Conservation (phyloP, 1,139 yeast species). For the Protomyces inouyei region DNA sequence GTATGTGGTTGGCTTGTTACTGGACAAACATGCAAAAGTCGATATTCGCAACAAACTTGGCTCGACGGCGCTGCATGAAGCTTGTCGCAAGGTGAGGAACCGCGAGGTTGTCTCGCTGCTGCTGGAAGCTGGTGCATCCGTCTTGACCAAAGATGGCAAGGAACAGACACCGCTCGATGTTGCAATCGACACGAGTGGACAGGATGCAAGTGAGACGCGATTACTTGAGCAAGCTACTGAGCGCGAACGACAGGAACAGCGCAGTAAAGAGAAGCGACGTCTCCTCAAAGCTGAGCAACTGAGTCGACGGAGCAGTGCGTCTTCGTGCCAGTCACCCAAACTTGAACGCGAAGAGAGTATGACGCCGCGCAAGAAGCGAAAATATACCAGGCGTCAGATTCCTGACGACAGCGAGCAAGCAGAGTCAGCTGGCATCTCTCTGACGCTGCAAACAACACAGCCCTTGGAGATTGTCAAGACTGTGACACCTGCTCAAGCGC, state of each 20-base stretch:
- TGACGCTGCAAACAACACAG: not conserved
- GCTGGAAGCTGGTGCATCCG: slow-evolving; percentile 21
- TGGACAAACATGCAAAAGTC: slow-evolving; percentile 12
- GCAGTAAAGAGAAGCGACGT: not conserved
- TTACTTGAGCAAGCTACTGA: not conserved
- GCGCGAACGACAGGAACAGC: not conserved
- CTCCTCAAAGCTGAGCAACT: not conserved
- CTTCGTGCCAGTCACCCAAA: not conserved
- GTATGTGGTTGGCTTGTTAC: slow-evolving; percentile 11
- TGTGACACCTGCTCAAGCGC: not conserved
- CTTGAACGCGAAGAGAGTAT: not conserved
- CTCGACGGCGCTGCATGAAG: slow-evolving; percentile 18
- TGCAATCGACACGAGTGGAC: not conserved
- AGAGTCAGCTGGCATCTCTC: not conserved
- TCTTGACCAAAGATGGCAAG: not conserved
- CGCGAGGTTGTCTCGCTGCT: slow-evolving; percentile 11
- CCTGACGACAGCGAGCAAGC: not conserved
- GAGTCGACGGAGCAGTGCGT: not conserved
- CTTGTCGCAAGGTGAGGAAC: slow-evolving; percentile 1
- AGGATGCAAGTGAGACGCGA: not conserved
- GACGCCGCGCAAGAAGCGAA: not conserved
- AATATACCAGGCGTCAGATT: not conserved
- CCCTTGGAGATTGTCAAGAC: not conserved
- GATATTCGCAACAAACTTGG: slow-evolving; percentile 10
- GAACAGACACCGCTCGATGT: not conserved